phyloP scores from a whole-genome alignment of 2,329 filamentous ascomycete species.

The Nigrospora osmanthi region DNA sequence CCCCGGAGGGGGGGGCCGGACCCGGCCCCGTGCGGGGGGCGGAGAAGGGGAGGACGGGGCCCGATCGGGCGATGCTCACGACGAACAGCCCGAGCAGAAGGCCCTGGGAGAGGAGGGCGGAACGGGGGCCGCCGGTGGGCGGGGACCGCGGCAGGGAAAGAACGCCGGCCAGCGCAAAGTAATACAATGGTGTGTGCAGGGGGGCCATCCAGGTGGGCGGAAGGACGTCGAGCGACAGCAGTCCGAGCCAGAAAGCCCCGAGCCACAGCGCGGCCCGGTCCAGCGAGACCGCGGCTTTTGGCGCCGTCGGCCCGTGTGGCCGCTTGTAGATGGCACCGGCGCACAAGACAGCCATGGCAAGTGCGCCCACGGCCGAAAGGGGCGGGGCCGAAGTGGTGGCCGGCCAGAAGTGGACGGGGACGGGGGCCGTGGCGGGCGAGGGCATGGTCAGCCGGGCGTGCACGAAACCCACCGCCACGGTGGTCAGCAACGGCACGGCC shows the following conservation, averaged over 20 bases:
- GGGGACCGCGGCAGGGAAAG: constrained; percentile 62
- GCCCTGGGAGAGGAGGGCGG: constrained; percentile 63
- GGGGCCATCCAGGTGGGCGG: constrained; percentile 56
- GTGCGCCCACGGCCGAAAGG: constrained; percentile 33
- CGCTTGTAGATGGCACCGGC: constrained; percentile 62
- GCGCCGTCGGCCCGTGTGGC: constrained; percentile 46
- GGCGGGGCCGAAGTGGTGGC: background rate
- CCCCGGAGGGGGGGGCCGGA: background rate
- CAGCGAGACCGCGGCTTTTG: constrained; percentile 52
- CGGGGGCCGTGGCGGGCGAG: background rate
- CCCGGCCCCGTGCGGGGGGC: background rate
- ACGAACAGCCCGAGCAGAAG: constrained; percentile 67
- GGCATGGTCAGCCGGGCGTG: background rate
- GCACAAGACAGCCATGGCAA: constrained; percentile 62
- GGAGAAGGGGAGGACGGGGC: constrained; percentile 1
- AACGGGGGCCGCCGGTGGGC: constrained; percentile 54
- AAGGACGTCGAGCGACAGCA: constrained; percentile 68
- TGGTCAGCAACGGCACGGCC: background rate
- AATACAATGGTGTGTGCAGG: constrained; percentile 21
- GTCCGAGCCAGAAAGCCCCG: constrained; percentile 62
- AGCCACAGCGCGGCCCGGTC: constrained; percentile 67
- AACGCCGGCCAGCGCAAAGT: constrained; percentile 62
- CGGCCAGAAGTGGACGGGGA: background rate
- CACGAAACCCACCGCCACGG: constrained; percentile 1
- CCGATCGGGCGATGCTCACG: constrained; percentile 49